Base-by-base conservation (phyloP, 2,329 filamentous ascomycete species). In the Botrytis squamosa region DNA sequence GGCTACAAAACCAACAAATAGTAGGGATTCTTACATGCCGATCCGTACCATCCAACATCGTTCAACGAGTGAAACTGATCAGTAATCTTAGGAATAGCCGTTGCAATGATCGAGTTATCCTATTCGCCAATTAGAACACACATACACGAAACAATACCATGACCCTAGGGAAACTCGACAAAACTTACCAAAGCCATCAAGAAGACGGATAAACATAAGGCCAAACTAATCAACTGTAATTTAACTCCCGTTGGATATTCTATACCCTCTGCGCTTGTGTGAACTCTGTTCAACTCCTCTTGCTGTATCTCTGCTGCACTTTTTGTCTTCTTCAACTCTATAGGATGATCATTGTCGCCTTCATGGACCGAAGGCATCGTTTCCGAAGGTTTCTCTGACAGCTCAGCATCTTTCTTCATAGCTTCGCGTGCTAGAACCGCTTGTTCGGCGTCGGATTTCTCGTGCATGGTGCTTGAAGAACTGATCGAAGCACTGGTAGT, bases 31-130 rank as follows among this genome's bases (percentile, higher is more conserved):
- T 87, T 86, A 77, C 85, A 88, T 66, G 86, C 86, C 36, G 86
- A 84, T 6, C 87, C 88, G 76, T 90, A 90, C 89, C 89, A 91
- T 38, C 86, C 85, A 22, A 85, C 75, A 82, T 81, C 25, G 82
- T 84, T 80, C 83, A 84, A 76, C 84, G 84, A 42, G 84, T 87
- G 78, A 86, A 88, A 79, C 83, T 86, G 68, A 67, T 80, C 84
- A 1, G 87, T 88, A 78, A 89, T 88, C 75, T 85, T 86, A 10
- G 87, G 87, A 65, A 89, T 88, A 9, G 86, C 87, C 0, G 86
- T 88, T 5, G 86, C 86, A 36, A 73, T 70, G 38, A 72, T 72
- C 4, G 64, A 68, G 18, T 69, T 68, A 33, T 72, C 71, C 71
- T 72, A 29, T 60, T 33, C 52, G 36, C 42, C 8, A 12, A n/a